A percentile compares a stretch with the other conserved stretches of the same genome.
phyloP scores from a whole-genome alignment of 2,329 filamentous ascomycete genomes.

The Neurospora sp. region DNA sequence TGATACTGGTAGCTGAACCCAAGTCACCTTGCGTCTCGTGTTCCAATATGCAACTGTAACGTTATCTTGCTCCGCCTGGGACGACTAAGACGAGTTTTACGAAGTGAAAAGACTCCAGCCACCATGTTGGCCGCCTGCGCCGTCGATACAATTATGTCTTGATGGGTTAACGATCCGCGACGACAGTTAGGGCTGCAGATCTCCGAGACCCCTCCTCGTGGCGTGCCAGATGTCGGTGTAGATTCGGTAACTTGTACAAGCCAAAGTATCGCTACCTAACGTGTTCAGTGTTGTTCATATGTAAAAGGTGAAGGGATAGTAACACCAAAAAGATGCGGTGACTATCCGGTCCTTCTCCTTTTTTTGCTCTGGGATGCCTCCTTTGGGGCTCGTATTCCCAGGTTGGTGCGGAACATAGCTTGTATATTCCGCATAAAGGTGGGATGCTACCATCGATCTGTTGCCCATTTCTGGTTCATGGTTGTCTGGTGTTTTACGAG shows the following conservation, averaged over 20 bases:
- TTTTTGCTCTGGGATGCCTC: not conserved
- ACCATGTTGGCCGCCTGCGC: not conserved
- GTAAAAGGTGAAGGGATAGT: not conserved
- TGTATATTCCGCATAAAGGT: not conserved
- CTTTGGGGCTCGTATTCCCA: not conserved
- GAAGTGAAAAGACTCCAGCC: not conserved
- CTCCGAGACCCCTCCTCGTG: constrained; percentile 3
- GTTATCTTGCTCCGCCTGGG: not conserved
- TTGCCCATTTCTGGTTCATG: not conserved
- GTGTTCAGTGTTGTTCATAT: not conserved
- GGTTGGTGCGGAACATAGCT: not conserved
- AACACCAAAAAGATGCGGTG: not conserved
- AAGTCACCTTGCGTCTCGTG: not conserved
- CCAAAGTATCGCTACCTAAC: not conserved
- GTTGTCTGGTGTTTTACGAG: not conserved
- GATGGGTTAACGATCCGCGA: not conserved
- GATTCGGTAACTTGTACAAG: not conserved
- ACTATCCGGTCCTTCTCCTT: not conserved
- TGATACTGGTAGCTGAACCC: not conserved
- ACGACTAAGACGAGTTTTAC: not conserved
- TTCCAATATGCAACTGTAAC: not conserved
- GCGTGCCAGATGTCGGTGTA: constrained; percentile 11
- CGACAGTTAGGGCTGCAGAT: constrained; percentile 6
- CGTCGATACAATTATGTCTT: not conserved
- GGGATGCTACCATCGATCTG: not conserved